Percentiles rank a stretch among this genome's conserved stretches.
Conservation (phyloP, 345 rosid genomes). For the Populus davidiana region DNA sequence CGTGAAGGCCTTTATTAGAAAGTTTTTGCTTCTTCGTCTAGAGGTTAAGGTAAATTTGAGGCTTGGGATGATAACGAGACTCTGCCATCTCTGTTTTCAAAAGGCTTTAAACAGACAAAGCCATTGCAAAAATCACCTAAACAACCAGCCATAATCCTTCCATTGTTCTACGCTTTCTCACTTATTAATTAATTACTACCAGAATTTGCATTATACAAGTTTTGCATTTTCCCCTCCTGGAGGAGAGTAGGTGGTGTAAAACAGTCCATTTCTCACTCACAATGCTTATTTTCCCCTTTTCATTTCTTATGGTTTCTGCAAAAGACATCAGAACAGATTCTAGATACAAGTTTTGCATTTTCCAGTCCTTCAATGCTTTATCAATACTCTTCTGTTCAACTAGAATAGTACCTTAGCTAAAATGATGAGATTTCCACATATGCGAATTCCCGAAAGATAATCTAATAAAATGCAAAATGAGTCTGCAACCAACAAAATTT, state of each 20-base stretch:
- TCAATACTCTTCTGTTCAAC: neutral
- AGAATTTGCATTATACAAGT: neutral
- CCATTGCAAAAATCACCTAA: conserved; percentile 14
- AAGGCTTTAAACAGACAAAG: conserved; percentile 25
- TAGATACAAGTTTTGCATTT: neutral
- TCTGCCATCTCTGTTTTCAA: conserved; percentile 61
- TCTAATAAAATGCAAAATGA: neutral
- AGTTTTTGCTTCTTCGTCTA: conserved; percentile 64
- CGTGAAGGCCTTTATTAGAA: conserved; percentile 54
- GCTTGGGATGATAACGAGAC: conserved; percentile 49
- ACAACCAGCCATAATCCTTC: conserved; percentile 8
- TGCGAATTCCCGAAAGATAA: neutral
- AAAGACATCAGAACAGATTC: neutral
- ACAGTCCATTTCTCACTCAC: neutral
- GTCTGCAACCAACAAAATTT: neutral
- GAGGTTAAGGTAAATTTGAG: conserved; percentile 54
- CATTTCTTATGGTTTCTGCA: neutral
- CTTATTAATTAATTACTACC: neutral
- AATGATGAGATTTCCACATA: neutral
- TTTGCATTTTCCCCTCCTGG: neutral
- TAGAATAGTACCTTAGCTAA: neutral
- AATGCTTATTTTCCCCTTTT: neutral
- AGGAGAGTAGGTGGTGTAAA: neutral
- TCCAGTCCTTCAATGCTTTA: neutral
- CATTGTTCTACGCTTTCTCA: conserved; percentile 7